Base-by-base conservation (phyloP, 2,329 filamentous ascomycete genomes). In the Pestalotiopsis sp. region DNA sequence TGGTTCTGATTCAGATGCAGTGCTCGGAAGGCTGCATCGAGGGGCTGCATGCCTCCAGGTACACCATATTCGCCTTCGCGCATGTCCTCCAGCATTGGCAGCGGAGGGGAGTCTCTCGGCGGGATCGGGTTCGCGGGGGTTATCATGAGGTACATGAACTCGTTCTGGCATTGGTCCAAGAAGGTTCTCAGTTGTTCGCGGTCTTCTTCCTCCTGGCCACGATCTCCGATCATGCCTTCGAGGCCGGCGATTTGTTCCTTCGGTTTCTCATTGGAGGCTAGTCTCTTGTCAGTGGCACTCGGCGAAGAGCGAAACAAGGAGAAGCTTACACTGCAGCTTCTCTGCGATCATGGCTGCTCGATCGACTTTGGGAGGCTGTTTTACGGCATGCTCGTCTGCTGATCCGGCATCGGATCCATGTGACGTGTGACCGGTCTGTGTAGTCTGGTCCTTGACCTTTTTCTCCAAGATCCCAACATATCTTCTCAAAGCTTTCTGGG, bases 381-480 rank as follows among this genome's bases (percentile, higher is more conserved):
- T 85, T 69, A 87, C 85, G 14, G 81, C 77, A 80, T 85, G 71
- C 79, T 85, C 72, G 78, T 74, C 63, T 82, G 82, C 75, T 78
- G 84, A 71, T n/a, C 78, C 76, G 27, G 77, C 55, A n/a, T 78
- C 76, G 69, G 81, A 64, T 74, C 79, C 83, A 27, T 86, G 83
- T 20, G 86, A 81, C 72, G 91, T 92, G n/a, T n/a, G 45, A 9
- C 17, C 20, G 70, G 89, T 85, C 81, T 94, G 92, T 66, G 88
- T 87, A 25, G 93, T 87, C 82, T 97, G 93, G 71, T 93, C 92
- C 81, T 92, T 94, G 76, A 98, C 85, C 71, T 95, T 96, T 75
- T 91, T 90, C 82, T 98, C 95, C 71, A 98, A 87, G 81, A 98
- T 93, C 67, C 90, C 87, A 69, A 98, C 92, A 77, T 98, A 97